Evolutionary conservation across 129 eudicot genomes (phyloP).

Genomic region (Logfia minima): DNA sequence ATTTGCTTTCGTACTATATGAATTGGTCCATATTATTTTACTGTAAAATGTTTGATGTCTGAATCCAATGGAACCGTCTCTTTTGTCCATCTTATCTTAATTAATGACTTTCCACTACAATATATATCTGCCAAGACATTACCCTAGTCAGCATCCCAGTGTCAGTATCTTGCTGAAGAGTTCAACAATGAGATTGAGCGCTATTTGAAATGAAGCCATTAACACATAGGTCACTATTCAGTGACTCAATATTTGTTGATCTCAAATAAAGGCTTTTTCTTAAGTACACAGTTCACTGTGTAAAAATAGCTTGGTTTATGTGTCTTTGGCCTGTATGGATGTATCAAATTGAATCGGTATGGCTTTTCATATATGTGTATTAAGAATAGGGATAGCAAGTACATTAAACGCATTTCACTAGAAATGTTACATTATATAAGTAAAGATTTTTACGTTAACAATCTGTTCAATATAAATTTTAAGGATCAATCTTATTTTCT

Average conservation of each 20-base stretch:
- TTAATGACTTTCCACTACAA: constrained; percentile 2
- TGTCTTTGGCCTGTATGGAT: not conserved
- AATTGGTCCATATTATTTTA: not conserved
- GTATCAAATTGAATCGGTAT: not conserved
- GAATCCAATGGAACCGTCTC: not conserved
- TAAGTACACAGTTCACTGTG: not conserved
- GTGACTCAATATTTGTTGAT: not conserved
- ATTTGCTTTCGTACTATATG: too few relatives aligned
- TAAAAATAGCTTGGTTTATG: not conserved
- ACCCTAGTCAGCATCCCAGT: not conserved
- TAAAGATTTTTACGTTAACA: not conserved
- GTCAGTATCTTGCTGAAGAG: constrained; percentile 15
- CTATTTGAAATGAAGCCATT: not conserved
- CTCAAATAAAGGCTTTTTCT: not conserved
- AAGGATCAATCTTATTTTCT: not conserved
- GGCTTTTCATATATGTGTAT: not conserved
- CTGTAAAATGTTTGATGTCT: not conserved
- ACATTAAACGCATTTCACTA: not conserved
- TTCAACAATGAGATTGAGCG: not conserved
- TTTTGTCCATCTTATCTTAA: not conserved
- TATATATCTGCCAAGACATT: not conserved
- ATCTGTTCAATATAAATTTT: not conserved
- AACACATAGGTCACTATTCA: not conserved
- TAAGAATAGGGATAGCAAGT: not conserved
- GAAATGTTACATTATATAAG: not conserved